Evolutionary conservation across 208 protist genomes (phyloP).

Genomic region (Strigomonas culicis): DNA sequence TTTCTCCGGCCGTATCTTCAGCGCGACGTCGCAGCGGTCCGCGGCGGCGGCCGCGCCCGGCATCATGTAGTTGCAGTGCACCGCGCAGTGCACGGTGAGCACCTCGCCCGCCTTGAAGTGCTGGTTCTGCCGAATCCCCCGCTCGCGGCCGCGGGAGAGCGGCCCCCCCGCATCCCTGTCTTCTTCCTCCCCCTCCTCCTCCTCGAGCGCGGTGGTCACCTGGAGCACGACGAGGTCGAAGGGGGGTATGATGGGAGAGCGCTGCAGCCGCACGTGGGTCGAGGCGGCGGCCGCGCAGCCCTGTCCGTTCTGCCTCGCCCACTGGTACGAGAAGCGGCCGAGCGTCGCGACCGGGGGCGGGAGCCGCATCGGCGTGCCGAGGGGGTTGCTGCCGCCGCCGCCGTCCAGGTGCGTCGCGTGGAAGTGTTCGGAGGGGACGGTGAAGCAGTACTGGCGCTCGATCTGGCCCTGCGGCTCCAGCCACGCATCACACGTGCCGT

Average conservation of each 20-base stretch:
- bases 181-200: background rate
- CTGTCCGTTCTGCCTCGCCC: conserved; percentile 49
- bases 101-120: conserved; percentile 24
- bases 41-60: background rate
- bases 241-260: conserved; percentile 8
- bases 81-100: conserved; percentile 26
- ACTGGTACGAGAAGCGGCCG: conserved; percentile 24
- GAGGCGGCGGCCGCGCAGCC: conserved; percentile 25
- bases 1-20: conserved; percentile 63
- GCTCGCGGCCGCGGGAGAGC: background rate
- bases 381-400: conserved; percentile 12
- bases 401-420: conserved; percentile 22
- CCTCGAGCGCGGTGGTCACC: background rate
- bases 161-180: background rate
- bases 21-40: conserved; percentile 31
- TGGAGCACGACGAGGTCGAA: conserved; percentile 1
- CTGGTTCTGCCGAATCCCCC: background rate
- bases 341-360: conserved; percentile 6
- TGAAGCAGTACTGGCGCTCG: too few species aligned
- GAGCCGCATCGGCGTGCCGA: conserved; percentile 19
- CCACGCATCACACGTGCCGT: too few species aligned
- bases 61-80: conserved; percentile 24
- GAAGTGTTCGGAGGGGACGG: background rate
- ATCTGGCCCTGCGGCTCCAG: too few species aligned
- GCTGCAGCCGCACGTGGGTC: conserved; percentile 30